A percentile compares a stretch with the other conserved stretches of the same genome.
Evolutionary conservation across 2,329 filamentous ascomycete species (phyloP).

Genomic region (Elsinoe arachidis): DNA sequence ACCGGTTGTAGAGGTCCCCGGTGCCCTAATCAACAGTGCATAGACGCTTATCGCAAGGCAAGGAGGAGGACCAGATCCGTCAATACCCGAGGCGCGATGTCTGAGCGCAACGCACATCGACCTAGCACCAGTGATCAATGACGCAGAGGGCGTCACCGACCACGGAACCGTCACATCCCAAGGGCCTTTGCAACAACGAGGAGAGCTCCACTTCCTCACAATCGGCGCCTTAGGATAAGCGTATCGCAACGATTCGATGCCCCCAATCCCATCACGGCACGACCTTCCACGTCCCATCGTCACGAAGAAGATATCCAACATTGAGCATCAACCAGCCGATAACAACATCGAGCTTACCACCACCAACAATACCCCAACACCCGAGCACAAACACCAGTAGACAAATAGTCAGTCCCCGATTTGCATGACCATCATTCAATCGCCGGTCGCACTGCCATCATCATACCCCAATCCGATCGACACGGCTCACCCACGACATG

Average conservation of each 20-base stretch:
- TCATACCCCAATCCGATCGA: background rate
- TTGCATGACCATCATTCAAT: background rate
- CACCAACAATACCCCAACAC: background rate
- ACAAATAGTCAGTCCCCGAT: background rate
- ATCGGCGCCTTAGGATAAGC: no score
- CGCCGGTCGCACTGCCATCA: background rate
- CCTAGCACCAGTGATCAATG: no score
- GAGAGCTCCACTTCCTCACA: no score
- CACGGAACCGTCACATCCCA: no score
- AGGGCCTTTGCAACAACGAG: no score
- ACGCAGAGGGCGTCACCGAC: no score
- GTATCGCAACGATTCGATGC: no score
- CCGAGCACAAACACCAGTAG: background rate
- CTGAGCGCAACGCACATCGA: no score
- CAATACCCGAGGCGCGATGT: no score
- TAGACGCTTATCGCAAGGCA: no score
- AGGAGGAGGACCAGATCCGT: no score
- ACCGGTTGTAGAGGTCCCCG: background rate
- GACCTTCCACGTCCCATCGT: background rate
- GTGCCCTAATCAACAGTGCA: background rate
- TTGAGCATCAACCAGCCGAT: slow-evolving; percentile 8
- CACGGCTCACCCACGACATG: background rate
- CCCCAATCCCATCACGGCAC: background rate
- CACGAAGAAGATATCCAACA: slow-evolving; percentile 11
- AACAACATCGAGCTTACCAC: slow-evolving; percentile 5